Conservation (phyloP, 306 rosid genomes). For the Nissolia schottii region DNA sequence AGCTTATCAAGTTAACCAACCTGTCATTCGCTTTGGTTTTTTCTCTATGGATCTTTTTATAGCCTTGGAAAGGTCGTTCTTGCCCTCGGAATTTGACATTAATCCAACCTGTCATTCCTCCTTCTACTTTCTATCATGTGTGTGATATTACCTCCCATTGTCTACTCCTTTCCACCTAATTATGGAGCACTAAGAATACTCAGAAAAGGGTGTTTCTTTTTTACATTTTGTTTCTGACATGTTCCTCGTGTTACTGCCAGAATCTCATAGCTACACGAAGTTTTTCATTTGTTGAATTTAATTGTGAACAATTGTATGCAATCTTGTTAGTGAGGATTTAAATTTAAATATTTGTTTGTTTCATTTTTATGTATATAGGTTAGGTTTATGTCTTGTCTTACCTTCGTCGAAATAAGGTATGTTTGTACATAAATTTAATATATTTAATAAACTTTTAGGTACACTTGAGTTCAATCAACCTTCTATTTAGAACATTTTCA, state of each 20-base stretch:
- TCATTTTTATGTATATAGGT: too few relatives aligned
- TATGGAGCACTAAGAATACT: not conserved
- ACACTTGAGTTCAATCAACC: too few relatives aligned
- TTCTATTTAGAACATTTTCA: too few relatives aligned
- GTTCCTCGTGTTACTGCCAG: not conserved
- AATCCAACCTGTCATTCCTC: constrained; percentile 32
- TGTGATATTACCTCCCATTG: not conserved
- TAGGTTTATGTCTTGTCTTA: too few relatives aligned
- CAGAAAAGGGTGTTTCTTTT: not conserved
- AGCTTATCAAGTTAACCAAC: not conserved
- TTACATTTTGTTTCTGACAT: not conserved
- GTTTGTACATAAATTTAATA: too few relatives aligned
- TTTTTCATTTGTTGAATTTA: not conserved
- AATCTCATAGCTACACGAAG: not conserved
- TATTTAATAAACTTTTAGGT: too few relatives aligned
- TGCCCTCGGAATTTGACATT: constrained; percentile 17
- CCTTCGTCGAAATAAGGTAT: too few relatives aligned
- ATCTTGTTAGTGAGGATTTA: too few relatives aligned
- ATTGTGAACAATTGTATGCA: not conserved
- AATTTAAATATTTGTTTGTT: too few relatives aligned
- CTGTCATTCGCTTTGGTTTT: constrained; percentile 13
- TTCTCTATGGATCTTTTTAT: not conserved
- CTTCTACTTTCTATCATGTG: not conserved
- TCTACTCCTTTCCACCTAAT: not conserved
- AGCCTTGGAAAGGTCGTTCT: not conserved